Conservation (phyloP, 1,284 basidiomycete species). For the Trichosporon inkin region DNA sequence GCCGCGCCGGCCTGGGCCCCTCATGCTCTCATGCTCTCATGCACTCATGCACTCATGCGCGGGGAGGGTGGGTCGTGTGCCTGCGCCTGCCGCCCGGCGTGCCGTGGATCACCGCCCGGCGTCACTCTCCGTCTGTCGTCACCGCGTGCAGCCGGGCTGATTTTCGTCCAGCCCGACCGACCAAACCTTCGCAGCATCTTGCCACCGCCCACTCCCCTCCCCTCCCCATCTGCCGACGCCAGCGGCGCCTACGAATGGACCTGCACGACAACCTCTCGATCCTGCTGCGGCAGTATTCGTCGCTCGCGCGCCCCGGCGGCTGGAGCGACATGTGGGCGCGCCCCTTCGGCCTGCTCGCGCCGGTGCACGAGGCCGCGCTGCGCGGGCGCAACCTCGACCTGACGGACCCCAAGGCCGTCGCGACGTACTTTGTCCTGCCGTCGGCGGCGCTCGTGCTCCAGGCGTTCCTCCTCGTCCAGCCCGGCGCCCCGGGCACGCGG, state of each 20-base stretch:
- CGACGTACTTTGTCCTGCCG: slow-evolving; percentile 13
- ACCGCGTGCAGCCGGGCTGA: background rate
- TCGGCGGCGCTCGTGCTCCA: slow-evolving; percentile 26
- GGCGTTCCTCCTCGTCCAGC: slow-evolving; percentile 30
- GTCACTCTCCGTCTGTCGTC: background rate
- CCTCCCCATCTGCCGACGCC: too few relatives aligned
- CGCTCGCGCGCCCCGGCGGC: background rate
- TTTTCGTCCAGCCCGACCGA: too few relatives aligned
- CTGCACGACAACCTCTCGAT: background rate
- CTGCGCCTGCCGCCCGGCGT: too few relatives aligned
- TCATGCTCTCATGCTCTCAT: too few relatives aligned
- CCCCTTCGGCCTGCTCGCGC: slow-evolving; percentile 12
- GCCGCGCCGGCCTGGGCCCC: too few relatives aligned
- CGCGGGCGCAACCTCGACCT: background rate
- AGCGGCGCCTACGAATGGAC: background rate
- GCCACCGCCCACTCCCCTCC: background rate
- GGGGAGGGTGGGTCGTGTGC: too few relatives aligned
- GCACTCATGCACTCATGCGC: too few relatives aligned
- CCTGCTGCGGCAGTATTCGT: background rate
- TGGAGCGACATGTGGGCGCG: background rate
- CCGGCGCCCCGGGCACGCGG: slow-evolving; percentile 23
- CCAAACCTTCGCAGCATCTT: background rate
- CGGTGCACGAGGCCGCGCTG: slow-evolving; percentile 9
- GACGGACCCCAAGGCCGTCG: background rate
- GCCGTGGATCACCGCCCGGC: too few relatives aligned